phyloP scores from a whole-genome alignment of 2,329 filamentous ascomycete genomes.

The Clarireedia hainanense region DNA sequence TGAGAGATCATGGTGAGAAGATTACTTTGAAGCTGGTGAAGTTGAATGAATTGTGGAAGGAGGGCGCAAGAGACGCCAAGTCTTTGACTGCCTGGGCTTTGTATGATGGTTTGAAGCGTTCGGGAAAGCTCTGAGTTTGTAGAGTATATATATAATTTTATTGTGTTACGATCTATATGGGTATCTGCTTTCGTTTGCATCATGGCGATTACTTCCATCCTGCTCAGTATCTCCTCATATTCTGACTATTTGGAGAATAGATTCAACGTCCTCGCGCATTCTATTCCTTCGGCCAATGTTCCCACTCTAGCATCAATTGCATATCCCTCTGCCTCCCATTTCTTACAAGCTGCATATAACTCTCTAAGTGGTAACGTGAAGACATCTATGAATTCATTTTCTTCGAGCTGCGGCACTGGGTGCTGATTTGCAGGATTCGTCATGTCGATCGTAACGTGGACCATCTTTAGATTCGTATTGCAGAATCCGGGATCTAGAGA shows the following conservation, averaged over 20 bases:
- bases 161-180: background rate
- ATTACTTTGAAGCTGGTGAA: slow-evolving; percentile 53
- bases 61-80: slow-evolving; percentile 51
- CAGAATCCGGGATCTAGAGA: slow-evolving; percentile 51
- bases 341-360: slow-evolving; percentile 38
- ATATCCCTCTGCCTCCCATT: slow-evolving; percentile 34
- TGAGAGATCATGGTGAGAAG: slow-evolving; percentile 51
- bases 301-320: slow-evolving; percentile 34
- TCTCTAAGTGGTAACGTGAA: slow-evolving; percentile 39
- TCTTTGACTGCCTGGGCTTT: slow-evolving; percentile 51
- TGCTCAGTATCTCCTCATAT: background rate
- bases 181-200: background rate
- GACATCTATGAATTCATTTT: slow-evolving; percentile 46
- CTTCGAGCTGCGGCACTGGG: slow-evolving; percentile 39
- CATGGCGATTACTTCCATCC: background rate
- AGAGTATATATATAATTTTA: background rate
- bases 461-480: slow-evolving; percentile 55
- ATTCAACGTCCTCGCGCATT: slow-evolving; percentile 31
- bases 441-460: slow-evolving; percentile 42
- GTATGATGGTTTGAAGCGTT: slow-evolving; percentile 45
- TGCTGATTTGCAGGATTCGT: slow-evolving; percentile 37
- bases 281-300: slow-evolving; percentile 33
- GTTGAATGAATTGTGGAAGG: slow-evolving; percentile 49
- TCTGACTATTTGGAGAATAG: slow-evolving; percentile 14
- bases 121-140: slow-evolving; percentile 15